Conservation (phyloP, 805 yeast genomes). For the Teunomyces funiuensis region DNA sequence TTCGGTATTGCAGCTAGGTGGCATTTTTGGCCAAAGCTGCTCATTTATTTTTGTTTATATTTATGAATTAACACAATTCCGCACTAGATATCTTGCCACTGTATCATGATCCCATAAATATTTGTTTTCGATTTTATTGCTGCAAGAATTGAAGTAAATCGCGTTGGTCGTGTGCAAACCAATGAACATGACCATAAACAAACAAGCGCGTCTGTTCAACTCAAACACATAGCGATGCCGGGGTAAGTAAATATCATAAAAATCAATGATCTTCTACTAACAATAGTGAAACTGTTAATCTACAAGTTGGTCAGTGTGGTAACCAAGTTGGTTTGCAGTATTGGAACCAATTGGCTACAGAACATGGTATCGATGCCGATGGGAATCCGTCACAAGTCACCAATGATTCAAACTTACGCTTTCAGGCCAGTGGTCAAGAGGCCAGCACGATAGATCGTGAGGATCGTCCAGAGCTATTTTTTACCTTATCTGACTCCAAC, state of each 20-base stretch:
- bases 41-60: constrained; percentile 1
- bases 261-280: constrained; percentile 18
- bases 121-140: neutral
- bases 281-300: constrained; percentile 61
- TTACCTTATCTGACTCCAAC: constrained; percentile 69
- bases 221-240: constrained; percentile 19
- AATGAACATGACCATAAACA: neutral
- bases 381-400: constrained; percentile 50
- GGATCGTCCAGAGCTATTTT: constrained; percentile 83
- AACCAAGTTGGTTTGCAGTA: constrained; percentile 92
- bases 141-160: neutral
- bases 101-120: too few species aligned
- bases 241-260: constrained; percentile 21
- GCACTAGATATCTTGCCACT: too few species aligned
- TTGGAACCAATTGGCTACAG: constrained; percentile 85
- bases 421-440: constrained; percentile 14
- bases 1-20: constrained; percentile 3
- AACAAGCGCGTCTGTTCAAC: neutral
- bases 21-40: neutral
- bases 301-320: constrained; percentile 92
- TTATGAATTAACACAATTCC: neutral
- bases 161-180: neutral
- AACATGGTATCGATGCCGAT: constrained; percentile 78
- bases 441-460: constrained; percentile 29
- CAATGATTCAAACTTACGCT: constrained; percentile 11